Conservation (phyloP, 2,329 filamentous ascomycete species). For the Fusarium camptoceras region DNA sequence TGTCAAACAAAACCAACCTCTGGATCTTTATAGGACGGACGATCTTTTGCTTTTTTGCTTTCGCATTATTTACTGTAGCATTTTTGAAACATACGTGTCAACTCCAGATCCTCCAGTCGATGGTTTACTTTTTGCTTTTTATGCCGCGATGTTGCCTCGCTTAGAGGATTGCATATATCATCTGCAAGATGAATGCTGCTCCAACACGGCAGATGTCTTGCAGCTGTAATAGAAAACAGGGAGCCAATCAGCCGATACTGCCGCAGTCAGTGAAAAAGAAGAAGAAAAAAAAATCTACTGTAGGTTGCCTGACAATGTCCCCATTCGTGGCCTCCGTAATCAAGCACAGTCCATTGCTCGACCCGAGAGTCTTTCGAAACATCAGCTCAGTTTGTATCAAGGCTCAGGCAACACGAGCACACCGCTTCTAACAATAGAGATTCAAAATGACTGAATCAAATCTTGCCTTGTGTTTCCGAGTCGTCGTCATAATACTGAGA, state of each 20-base stretch:
- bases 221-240: neutral
- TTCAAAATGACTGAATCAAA: slow-evolving; percentile 2
- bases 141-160: slow-evolving; percentile 3
- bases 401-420: slow-evolving; percentile 16
- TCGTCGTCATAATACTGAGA: slow-evolving; percentile 6
- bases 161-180: slow-evolving; percentile 3
- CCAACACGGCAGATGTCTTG: neutral
- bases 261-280: neutral
- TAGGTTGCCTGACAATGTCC: slow-evolving; percentile 10
- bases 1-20: slow-evolving; percentile 5
- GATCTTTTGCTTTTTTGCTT: slow-evolving; percentile 10
- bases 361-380: slow-evolving; percentile 27
- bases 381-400: slow-evolving; percentile 26
- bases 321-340: slow-evolving; percentile 29
- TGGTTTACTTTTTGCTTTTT: slow-evolving; percentile 3
- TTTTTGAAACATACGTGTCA: slow-evolving; percentile 22
- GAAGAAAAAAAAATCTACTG: neutral
- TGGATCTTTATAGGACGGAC: slow-evolving; percentile 3
- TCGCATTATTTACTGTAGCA: neutral
- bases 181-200: neutral
- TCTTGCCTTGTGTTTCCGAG: slow-evolving; percentile 12
- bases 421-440: slow-evolving; percentile 26
- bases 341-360: slow-evolving; percentile 36
- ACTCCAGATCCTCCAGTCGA: neutral
- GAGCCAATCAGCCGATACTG: slow-evolving; percentile 10